Evolutionary conservation across 2,329 filamentous ascomycete genomes (phyloP), one percentile per base, ranked within the genome.

Genomic region (Thermochaetoides dissita): DNA sequence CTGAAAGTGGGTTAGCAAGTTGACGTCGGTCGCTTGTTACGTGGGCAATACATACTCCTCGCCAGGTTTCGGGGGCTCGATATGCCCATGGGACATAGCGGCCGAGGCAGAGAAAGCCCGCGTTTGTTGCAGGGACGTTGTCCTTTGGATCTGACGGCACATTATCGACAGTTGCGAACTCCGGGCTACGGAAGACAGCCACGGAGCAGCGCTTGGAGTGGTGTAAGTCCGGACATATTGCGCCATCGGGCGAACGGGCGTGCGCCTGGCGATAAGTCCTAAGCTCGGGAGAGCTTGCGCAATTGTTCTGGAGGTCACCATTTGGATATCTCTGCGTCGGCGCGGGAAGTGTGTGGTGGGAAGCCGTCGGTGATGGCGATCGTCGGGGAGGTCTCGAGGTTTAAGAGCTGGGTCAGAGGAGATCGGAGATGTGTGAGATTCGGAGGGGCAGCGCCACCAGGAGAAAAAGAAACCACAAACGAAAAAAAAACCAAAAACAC

Each of bases 11-110:
- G 42, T 49, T 40, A 48, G 32, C 17, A 24, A 24, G 3, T 24
- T 24, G 17, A 24, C 3, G 17, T 24, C 17, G 17, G 17, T 24
- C 5, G 17, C 17, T 24, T 24, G 17, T 24, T 24, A 24, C 17
- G 17, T 24, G 17, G 17, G 17, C 17, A 24, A 32, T 12, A 36
- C 36, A 33, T 68, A 93, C 85, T 95, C 91, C 71, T 96, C 85
- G 38, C 91, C 91, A 0, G 85, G 75, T 63, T 88, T 89, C 2
- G 91, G 89, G 30, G 83, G 74, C 43, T 79, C 76, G 53, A 95
- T 64, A 60, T 96, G 85, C 37, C 83, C 86, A 61, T 98, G 91
- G 39, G 61, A 65, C 41, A 65, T 61, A 43, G 66, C 56, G 8
- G 73, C 57, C 5, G 80, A 79, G 8, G 72, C 74, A 35, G 81